Base-by-base conservation (phyloP, 2,329 filamentous ascomycete species). In the Aspergillus sp. region DNA sequence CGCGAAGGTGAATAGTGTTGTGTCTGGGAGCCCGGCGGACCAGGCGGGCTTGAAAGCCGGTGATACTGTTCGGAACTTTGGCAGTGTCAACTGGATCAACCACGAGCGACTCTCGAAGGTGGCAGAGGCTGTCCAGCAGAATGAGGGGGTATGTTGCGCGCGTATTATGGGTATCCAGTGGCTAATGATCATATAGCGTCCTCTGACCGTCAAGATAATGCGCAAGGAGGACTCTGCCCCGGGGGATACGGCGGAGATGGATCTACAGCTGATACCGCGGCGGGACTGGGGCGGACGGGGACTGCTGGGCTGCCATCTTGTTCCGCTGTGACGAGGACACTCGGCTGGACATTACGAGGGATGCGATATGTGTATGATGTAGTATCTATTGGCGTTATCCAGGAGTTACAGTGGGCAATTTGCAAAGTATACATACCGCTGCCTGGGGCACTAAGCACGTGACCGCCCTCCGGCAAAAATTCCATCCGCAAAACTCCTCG, bases 281-380 rank as follows among this genome's bases (percentile, higher is more conserved):
- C 74, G 76, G 27, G 71, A 88, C 53, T 98, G 91, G 89, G 89
- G 89, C 45, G 91, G 91, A 17, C 72, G 86, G 58, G 91, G 89
- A 8, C 66, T 93, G 57, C 65, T 98, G 49, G 89, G 89, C 34
- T 98, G 89, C 58, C 88, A 95, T 64, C 74, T 96, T 42, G 63
- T 94, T 44, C 86, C 85, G 15, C 46, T 93, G 35, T 93, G 66
- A 72, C 22, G 41, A 30, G 15, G 33, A 8, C 26, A 15, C 26
- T 13, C 4, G 15, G 8, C 26, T 14, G 5, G 11, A 14, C 15
- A 20, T 35, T 24, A 38, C 15, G 34, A 39, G 44, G 33, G 39
- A 49, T 44, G 42, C 17, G 43, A 34, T 24, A 47, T 40, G 44
- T 35, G 17, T 30, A 33, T 36, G 15, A 12, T 24, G 14, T 20